Base-by-base conservation (phyloP, 2,329 filamentous ascomycete genomes). In the Thielaviopsis euricoi region DNA sequence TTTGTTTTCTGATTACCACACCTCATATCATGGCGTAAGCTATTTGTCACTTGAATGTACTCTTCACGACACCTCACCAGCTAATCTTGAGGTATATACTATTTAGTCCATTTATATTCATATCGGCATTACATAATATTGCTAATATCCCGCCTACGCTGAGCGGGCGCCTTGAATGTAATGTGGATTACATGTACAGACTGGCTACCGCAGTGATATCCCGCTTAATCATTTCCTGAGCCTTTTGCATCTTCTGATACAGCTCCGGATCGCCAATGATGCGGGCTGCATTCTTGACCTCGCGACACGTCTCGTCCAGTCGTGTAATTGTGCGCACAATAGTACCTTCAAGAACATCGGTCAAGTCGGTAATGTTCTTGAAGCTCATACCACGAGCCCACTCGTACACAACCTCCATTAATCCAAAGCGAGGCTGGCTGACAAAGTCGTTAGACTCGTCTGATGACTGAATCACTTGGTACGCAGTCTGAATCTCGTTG, bases 341-440 rank as follows among this genome's bases (percentile, higher is more conserved):
- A 0, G 93, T 97, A 1, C 93, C 93, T 71, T 98, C 93, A 65
- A 97, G 82, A 59, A 98, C 90, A 69, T 97, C 91, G 7, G 93
- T 98, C 67, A 98, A 73, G 63, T 91, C 87, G 0, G 91, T 97
- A 64, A 98, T 98, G 63, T 93, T 91, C 71, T 94, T 95, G 77
- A 98, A 98, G 56, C 87, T 91, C 89, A 97, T 97, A 25, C 93
- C 93, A 54, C 89, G 78, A 10, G 93, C 93, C 93, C 93, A 98
- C 70, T 98, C 93, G 68, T 97, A 96, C 37, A 98, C 94, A 0
- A 98, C 93, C 70, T 98, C 93, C 68, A 95, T 89, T 58, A 98
- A 79, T 1, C 91, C 93, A 67, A 98, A 98, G 10, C 91, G 80
- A 1, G 90, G 89, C 57, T 85, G 79, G 60, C 83, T 89, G 40